These are phyloP conservation scores for Pythium folliculosum DNA, from an alignment of 352 stramenopile species.

Conservation along the genomic window DNA sequence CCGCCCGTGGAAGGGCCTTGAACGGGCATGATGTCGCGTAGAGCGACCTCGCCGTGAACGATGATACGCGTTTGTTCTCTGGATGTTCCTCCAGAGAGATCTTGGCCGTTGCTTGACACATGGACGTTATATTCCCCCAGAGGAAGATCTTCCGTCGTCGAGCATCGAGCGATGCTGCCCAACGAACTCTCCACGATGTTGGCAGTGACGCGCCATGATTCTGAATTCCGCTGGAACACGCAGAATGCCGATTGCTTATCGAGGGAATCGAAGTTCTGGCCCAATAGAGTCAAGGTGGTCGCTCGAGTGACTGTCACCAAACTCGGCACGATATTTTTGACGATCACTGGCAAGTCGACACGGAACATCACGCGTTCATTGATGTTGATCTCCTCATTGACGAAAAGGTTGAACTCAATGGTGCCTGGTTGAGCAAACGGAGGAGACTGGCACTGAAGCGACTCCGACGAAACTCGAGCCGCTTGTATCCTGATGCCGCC, in stretches of 20 bases:
- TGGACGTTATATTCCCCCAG: conserved; percentile 12
- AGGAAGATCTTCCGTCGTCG: conserved; percentile 3
- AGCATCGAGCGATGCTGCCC: conserved; percentile 13
- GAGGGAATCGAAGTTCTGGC: conserved; percentile 15
- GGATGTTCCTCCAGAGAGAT: conserved; percentile 1
- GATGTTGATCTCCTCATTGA: conserved; percentile 5
- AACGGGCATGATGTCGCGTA: conserved; percentile 3
- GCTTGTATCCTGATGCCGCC: neutral
- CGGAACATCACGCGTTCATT: neutral
- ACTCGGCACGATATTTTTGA: conserved; percentile 4
- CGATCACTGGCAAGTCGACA: neutral
- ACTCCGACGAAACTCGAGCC: neutral
- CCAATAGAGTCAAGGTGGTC: conserved; percentile 11
- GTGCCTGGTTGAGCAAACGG: neutral
- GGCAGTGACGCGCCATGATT: neutral
- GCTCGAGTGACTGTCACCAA: neutral
- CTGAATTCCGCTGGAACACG: neutral
- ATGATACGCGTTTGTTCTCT: neutral
- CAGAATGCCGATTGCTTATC: conserved; percentile 11
- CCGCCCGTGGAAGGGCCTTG: conserved; percentile 14
- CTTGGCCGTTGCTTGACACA: conserved; percentile 19
- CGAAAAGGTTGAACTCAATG: neutral
- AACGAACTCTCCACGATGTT: neutral
- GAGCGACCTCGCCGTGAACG: conserved; percentile 5
- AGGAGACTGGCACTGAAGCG: conserved; percentile 7